Base-by-base conservation (phyloP, 2,329 filamentous ascomycete species). In the Penicillium hesseltinei region DNA sequence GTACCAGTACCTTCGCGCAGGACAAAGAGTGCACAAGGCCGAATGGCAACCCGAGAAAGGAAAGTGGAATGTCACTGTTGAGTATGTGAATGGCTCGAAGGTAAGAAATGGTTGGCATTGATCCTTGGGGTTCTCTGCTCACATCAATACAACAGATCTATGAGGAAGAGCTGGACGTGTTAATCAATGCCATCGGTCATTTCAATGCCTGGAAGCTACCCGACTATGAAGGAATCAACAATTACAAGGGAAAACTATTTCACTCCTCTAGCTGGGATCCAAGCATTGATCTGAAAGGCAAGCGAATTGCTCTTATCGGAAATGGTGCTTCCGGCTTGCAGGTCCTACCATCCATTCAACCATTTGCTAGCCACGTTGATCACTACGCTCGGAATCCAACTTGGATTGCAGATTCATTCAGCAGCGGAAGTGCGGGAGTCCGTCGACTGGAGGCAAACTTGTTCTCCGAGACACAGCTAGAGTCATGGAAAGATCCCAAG, bases 121-220 rank as follows among this genome's bases (percentile, higher is more conserved):
- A 10, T 44, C 4, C 9, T 25, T 5, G 15, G 6, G 0, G 10
- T 13, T 27, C 7, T 19, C 1, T 38, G 7, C 51, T 36, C 8
- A 82, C 40, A 59, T 79, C 9, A 56, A 63, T 38, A 76, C 73
- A 1, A 5, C 65, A 79, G 53, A 67, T 71, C 0, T 74, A 75
- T 5, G 61, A 75, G 64, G 79, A 84, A 33, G 77, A 80, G 38
- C 78, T 82, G 2, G 86, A 90, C 60, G 81, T 88, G 52, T 69
- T 90, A 1, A 73, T 90, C 31, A 84, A 83, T 0, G 85, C 86
- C 0, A 82, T 86, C 56, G 88, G 87, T 0, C 79, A 82, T 38
- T 88, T 90, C 72, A 89, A 88, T 64, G 81, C 80, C 17, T 88
- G 84, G 82, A 83, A 81, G 56, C 73, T 88, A 0, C 87, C 86